Percentiles rank a stretch among this genome's conserved stretches.
phyloP scores from a whole-genome alignment of 83 land plant species.

The Thuja plicata region DNA sequence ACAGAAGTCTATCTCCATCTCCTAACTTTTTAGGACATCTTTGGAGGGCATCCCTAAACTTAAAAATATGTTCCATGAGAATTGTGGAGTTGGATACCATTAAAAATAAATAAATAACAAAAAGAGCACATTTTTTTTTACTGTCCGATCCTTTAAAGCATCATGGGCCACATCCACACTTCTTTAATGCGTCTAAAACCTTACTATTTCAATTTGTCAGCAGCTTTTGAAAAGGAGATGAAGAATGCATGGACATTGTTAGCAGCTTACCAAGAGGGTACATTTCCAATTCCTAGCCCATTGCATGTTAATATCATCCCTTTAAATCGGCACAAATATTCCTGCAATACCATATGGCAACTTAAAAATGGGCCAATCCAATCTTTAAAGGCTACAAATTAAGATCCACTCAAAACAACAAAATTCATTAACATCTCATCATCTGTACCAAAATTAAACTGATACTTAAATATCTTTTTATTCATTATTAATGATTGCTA shows the following conservation, averaged over 20 bases:
- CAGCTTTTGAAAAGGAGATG: not conserved
- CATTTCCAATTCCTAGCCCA: conserved; percentile 56
- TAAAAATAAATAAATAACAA: not conserved
- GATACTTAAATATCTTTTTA: not conserved
- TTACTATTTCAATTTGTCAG: not conserved
- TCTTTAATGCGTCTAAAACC: not conserved
- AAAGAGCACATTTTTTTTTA: not conserved
- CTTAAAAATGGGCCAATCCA: not conserved
- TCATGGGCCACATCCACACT: not conserved
- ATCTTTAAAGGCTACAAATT: not conserved
- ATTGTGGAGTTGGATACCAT: not conserved
- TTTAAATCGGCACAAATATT: conserved; percentile 60
- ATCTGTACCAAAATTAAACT: not conserved
- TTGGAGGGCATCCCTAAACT: not conserved
- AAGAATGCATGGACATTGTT: not conserved
- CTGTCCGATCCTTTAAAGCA: not conserved
- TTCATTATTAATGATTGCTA: not conserved
- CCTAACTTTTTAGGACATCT: not conserved
- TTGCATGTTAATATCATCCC: conserved; percentile 73
- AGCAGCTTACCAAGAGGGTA: conserved; percentile 31
- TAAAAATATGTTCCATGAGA: not conserved
- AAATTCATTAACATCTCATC: not conserved
- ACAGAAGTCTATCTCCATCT: not conserved
- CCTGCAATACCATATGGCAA: conserved; percentile 31
- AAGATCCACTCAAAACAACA: not conserved